phyloP scores from a whole-genome alignment of 2,329 filamentous ascomycete species.

The Monilinia vaccinii-corymbosi region DNA sequence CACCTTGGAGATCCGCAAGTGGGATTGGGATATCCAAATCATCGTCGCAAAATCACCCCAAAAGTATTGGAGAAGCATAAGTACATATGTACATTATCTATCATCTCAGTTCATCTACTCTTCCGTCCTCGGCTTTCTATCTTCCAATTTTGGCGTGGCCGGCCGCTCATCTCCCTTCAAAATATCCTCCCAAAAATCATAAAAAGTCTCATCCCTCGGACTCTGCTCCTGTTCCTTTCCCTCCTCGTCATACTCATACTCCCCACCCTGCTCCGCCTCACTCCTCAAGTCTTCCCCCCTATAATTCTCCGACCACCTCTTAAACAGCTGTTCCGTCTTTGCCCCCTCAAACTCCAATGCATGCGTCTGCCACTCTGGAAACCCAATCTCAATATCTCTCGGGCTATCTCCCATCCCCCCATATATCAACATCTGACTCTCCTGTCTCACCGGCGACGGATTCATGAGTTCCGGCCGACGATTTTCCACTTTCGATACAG shows the following conservation, averaged over 20 bases:
- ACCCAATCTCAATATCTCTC: neutral
- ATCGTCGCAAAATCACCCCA: neutral
- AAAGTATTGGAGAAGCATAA: neutral
- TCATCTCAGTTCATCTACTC: neutral
- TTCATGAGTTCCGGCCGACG: neutral
- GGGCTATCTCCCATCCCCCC: neutral
- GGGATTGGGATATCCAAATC: neutral
- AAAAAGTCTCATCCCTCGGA: neutral
- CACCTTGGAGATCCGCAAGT: neutral
- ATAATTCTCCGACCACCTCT: slow-evolving; percentile 5
- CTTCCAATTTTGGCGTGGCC: neutral
- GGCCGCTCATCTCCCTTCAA: neutral
- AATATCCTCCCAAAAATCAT: slow-evolving; percentile 1
- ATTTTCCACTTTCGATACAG: neutral
- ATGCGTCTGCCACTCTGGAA: neutral
- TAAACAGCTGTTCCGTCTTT: neutral
- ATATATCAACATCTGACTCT: neutral
- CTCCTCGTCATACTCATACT: neutral
- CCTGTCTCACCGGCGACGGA: neutral
- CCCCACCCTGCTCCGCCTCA: neutral
- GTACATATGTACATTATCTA: neutral
- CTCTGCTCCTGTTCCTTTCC: neutral
- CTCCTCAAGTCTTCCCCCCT: neutral
- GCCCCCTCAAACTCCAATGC: neutral
- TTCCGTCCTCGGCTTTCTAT: neutral